Conservation (phyloP, 345 rosid species). For the Lepidium didymum region DNA sequence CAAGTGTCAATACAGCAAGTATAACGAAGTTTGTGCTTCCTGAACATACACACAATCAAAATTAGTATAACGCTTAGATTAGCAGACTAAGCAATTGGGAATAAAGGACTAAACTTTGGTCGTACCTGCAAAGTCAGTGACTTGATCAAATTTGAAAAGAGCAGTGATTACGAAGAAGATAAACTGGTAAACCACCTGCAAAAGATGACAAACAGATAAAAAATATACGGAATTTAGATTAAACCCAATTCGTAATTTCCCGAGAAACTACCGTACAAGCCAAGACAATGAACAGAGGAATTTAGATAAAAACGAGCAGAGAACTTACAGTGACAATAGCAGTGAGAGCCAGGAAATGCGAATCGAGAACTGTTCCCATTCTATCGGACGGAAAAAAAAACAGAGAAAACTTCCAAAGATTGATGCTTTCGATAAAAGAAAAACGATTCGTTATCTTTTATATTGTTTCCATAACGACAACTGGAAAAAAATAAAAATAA, state of each 20-base stretch:
- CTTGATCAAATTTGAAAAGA: constrained; percentile 74
- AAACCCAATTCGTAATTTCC: neutral
- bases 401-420: neutral
- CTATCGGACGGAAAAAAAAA: neutral
- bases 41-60: constrained; percentile 18
- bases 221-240: neutral
- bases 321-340: constrained; percentile 43
- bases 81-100: neutral
- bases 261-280: neutral
- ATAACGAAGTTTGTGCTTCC: constrained; percentile 89
- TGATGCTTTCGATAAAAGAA: neutral
- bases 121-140: constrained; percentile 91
- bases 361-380: constrained; percentile 81
- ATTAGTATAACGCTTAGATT: no score
- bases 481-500: neutral
- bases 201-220: neutral
- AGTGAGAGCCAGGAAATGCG: constrained; percentile 68
- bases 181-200: constrained; percentile 68
- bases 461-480: neutral
- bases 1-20: constrained; percentile 65
- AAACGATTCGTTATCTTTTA: constrained; percentile 19
- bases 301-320: neutral
- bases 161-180: constrained; percentile 74
- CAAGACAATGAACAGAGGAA: neutral
- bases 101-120: neutral